Base-by-base conservation (phyloP, 2,329 filamentous ascomycete genomes). In the Penicillium hordei region DNA sequence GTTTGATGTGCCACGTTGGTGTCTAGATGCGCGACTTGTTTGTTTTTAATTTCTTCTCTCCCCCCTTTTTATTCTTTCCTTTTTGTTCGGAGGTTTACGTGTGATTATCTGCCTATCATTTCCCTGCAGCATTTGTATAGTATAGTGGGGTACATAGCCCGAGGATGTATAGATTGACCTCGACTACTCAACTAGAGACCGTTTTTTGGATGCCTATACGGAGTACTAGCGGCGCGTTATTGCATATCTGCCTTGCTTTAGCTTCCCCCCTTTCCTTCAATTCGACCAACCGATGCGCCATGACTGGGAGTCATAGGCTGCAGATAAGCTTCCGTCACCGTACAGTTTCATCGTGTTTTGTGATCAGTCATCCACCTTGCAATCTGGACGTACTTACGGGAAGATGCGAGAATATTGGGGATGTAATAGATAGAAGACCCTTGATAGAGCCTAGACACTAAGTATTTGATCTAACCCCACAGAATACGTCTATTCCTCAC, bases 1-100 rank as follows among this genome's bases (percentile, higher is more conserved):
- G 57, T 73, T 48, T 71, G 60, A 72, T 60, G 44, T 31, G 49
- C 39, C 52, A 42, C 36, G 34, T 46, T 53, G 55, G 36, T 55
- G 33, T 59, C 21, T 53, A 53, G 13, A 36, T 53, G 36, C 36
- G 29, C 36, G 42, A 48, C 31, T 48, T 42, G 29, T 43, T 49
- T 50, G 38, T 19, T 55, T 40, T 48, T 48, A 34, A 2, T 44
- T 44, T 45, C n/a, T 25, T 8, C 15, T 45, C n/a, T 25, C 12
- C 15, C 3, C 31, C 4, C 15, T 21, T 27, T 23, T 43, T 5
- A 19, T 19, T 17, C n/a, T 19, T 33, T 40, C 1, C 34, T 53
- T 53, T 48, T 29, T 45, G 34, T 19, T 49, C 38, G 50, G 50
- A 34, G 48, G 21, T 56, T 56, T 52, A 17, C 21, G 19, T 38